Evolutionary conservation across 768 basidiomycete genomes (phyloP).

Genomic region (Sistotremastrum suecicum): DNA sequence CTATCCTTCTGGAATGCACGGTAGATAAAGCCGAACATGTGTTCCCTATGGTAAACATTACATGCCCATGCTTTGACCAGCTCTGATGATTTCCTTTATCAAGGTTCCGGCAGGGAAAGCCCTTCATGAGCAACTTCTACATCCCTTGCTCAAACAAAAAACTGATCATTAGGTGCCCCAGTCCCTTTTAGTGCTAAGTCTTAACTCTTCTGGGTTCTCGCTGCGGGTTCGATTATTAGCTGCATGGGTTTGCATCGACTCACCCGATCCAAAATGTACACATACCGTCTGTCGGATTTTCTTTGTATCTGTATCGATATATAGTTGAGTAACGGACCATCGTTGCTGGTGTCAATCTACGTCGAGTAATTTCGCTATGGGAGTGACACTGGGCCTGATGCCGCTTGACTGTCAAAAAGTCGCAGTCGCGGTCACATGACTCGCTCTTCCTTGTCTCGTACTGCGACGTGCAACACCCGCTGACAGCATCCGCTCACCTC

Average conservation of each 20-base stretch:
- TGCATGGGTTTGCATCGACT: neutral
- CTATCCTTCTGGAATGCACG: slow-evolving; percentile 81
- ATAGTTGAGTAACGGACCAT: neutral
- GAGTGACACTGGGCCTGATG: too few species aligned
- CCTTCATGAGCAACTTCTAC: slow-evolving; percentile 80
- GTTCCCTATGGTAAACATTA: slow-evolving; percentile 64
- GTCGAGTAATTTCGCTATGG: too few species aligned
- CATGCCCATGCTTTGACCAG: slow-evolving; percentile 7
- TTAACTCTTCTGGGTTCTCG: neutral
- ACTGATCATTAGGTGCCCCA: neutral
- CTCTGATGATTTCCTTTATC: slow-evolving; percentile 4
- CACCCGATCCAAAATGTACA: neutral
- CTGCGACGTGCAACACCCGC: too few species aligned
- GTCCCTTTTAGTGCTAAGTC: neutral
- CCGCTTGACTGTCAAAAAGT: too few species aligned
- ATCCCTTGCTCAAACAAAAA: slow-evolving; percentile 32
- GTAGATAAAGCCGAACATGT: slow-evolving; percentile 80
- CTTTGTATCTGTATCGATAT: neutral
- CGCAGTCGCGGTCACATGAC: too few species aligned
- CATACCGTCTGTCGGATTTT: neutral
- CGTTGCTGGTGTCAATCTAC: too few species aligned
- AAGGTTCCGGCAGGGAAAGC: slow-evolving; percentile 89
- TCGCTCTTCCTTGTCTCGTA: too few species aligned
- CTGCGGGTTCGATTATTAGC: neutral
- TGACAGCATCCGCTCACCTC: too few species aligned